These are phyloP conservation scores for Prunus davidiana DNA, from an alignment of 306 rosid species.

Conservation along the genomic window DNA sequence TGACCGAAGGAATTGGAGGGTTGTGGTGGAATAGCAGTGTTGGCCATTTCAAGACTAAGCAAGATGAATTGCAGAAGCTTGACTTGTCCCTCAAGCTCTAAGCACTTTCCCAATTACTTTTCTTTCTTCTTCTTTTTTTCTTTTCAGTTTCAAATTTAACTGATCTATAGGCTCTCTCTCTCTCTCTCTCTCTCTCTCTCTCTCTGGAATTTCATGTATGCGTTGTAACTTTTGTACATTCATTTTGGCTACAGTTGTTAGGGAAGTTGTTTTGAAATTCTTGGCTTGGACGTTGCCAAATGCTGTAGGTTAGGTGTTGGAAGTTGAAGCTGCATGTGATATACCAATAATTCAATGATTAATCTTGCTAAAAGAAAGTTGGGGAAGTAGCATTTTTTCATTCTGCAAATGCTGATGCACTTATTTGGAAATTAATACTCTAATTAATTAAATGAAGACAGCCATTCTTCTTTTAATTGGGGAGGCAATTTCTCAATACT, in stretches of 20 bases:
- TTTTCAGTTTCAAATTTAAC: constrained; percentile 14
- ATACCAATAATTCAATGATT: neutral
- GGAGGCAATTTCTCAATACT: too few species aligned
- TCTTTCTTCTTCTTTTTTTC: neutral
- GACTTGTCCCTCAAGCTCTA: constrained; percentile 95
- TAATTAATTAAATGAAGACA: too few species aligned
- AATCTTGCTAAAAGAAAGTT: neutral
- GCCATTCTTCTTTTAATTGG: too few species aligned
- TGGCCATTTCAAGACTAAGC: constrained; percentile 42
- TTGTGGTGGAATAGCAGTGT: constrained; percentile 40
- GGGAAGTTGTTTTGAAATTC: constrained; percentile 9
- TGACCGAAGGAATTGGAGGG: constrained; percentile 40
- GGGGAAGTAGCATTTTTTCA: too few species aligned
- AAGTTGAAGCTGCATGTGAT: constrained; percentile 12
- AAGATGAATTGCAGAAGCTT: constrained; percentile 74
- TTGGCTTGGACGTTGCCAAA: constrained; percentile 22
- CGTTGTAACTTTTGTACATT: constrained; percentile 43
- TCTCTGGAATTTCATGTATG: neutral
- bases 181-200: neutral
- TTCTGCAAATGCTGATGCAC: neutral
- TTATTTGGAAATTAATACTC: neutral
- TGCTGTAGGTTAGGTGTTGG: constrained; percentile 15
- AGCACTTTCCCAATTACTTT: constrained; percentile 10
- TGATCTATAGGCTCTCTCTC: constrained; percentile 8
- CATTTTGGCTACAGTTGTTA: constrained; percentile 21